These are phyloP conservation scores for Rhododendron griersonianum DNA, from an alignment of 148 eudicot genomes.

Conservation along the genomic window DNA sequence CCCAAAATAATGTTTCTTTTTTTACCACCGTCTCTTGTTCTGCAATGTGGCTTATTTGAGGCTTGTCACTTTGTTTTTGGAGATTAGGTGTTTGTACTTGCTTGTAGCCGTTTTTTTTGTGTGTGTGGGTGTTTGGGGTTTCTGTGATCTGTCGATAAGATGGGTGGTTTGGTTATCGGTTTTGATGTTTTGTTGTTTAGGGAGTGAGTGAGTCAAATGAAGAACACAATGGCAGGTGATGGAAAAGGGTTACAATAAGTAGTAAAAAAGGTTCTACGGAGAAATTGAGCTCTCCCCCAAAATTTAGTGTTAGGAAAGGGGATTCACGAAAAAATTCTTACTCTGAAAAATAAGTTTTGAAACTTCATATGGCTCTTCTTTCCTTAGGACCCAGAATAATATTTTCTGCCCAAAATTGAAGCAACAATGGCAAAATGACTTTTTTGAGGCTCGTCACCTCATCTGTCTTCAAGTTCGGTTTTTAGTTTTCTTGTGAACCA, in stretches of 20 bases:
- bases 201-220: background rate
- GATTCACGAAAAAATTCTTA: too few relatives aligned
- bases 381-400: too few relatives aligned
- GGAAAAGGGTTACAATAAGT: too few relatives aligned
- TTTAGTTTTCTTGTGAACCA: background rate
- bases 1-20: background rate
- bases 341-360: too few relatives aligned
- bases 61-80: background rate
- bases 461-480: background rate
- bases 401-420: too few relatives aligned
- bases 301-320: too few relatives aligned
- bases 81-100: too few relatives aligned
- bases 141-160: background rate
- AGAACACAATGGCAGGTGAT: too few relatives aligned
- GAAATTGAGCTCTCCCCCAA: background rate
- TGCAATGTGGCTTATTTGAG: background rate
- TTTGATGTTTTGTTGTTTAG: background rate
- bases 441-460: background rate
- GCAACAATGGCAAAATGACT: too few relatives aligned
- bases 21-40: background rate
- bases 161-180: background rate
- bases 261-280: too few relatives aligned
- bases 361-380: too few relatives aligned
- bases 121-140: background rate
- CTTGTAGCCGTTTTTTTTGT: too few relatives aligned